These are phyloP conservation scores for Craterostigma plantagineum DNA, from an alignment of 257 asterid species.

Conservation along the genomic window DNA sequence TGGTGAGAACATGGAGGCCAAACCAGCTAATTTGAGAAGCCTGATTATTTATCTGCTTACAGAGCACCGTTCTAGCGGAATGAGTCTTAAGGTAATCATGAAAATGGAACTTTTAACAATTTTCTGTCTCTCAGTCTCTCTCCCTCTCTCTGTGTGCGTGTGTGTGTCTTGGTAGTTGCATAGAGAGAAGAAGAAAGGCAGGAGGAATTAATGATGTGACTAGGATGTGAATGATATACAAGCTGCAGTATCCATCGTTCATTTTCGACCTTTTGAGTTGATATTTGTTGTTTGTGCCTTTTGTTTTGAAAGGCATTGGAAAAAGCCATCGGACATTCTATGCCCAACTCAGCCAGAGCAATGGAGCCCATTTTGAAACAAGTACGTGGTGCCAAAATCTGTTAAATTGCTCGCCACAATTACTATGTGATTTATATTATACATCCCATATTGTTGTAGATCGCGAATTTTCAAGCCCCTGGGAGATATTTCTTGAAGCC, in stretches of 20 bases:
- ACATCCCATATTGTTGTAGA: slow-evolving; percentile 24
- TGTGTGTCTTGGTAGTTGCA: neutral
- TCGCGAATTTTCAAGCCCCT: slow-evolving; percentile 62
- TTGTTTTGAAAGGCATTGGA: slow-evolving; percentile 51
- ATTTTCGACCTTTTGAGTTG: slow-evolving; percentile 2
- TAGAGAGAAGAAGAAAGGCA: slow-evolving; percentile 2
- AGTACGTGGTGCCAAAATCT: slow-evolving; percentile 28
- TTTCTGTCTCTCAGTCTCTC: slow-evolving; percentile 1
- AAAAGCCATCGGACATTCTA: slow-evolving; percentile 68
- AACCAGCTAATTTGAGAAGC: slow-evolving; percentile 47
- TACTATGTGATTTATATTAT: slow-evolving; percentile 5
- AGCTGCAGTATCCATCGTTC: neutral
- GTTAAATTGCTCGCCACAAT: slow-evolving; percentile 7
- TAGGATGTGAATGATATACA: neutral
- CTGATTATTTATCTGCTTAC: slow-evolving; percentile 47
- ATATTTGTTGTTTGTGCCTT: slow-evolving; percentile 7
- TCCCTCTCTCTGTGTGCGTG: neutral
- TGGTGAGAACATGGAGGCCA: slow-evolving; percentile 23
- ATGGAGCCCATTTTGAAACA: slow-evolving; percentile 75
- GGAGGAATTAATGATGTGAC: neutral
- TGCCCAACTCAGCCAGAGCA: slow-evolving; percentile 49
- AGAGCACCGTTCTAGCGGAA: slow-evolving; percentile 62
- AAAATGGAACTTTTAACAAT: slow-evolving; percentile 11
- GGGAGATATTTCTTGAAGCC: slow-evolving; percentile 76
- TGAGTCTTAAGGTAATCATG: slow-evolving; percentile 54